phyloP scores from a whole-genome alignment of 2,329 filamentous ascomycete species.

The Gremmenia infestans region DNA sequence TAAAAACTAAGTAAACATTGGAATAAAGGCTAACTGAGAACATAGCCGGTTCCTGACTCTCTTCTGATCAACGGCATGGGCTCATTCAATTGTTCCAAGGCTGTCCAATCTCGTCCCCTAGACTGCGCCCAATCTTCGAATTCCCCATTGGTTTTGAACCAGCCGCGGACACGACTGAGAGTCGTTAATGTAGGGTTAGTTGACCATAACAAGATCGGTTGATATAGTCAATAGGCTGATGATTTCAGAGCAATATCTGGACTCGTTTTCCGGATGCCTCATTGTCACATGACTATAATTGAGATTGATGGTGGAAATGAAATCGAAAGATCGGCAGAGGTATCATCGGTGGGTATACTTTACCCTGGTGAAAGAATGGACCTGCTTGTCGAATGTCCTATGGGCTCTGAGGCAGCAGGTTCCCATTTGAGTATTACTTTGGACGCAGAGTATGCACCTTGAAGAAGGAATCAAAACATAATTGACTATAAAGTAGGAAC shows the following conservation, averaged over 20 bases:
- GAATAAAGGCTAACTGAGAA: background rate
- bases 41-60: slow-evolving; percentile 42
- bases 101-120: slow-evolving; percentile 38
- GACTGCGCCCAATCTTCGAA: slow-evolving; percentile 32
- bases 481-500: background rate
- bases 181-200: slow-evolving; percentile 39
- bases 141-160: slow-evolving; percentile 23
- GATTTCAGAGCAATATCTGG: slow-evolving; percentile 35
- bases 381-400: slow-evolving; percentile 21
- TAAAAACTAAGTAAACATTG: background rate
- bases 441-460: background rate
- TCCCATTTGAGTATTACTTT: background rate
- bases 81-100: slow-evolving; percentile 39
- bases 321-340: slow-evolving; percentile 22
- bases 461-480: background rate
- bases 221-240: slow-evolving; percentile 1
- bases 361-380: slow-evolving; percentile 40
- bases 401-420: background rate
- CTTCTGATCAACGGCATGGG: slow-evolving; percentile 42
- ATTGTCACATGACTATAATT: slow-evolving; percentile 31
- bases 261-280: slow-evolving; percentile 32
- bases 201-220: background rate
- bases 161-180: slow-evolving; percentile 30
- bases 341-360: slow-evolving; percentile 32
- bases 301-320: slow-evolving; percentile 37